phyloP scores from a whole-genome alignment of 345 rosid genomes.

The Arabidopsis arenosa region DNA sequence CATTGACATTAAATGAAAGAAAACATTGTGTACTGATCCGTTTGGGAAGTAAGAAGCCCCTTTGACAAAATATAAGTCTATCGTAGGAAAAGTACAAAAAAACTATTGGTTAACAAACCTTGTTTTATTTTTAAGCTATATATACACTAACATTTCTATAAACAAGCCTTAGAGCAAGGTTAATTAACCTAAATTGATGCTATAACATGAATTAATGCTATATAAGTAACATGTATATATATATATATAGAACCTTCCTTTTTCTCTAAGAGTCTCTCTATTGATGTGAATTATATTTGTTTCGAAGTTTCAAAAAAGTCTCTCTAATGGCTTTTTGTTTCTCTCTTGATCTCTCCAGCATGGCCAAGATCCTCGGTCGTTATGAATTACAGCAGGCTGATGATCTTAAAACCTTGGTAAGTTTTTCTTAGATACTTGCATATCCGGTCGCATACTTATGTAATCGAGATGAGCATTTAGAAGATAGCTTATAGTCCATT shows the following conservation, averaged over 20 bases:
- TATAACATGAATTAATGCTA: background rate
- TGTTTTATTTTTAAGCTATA: background rate
- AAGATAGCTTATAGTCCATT: background rate
- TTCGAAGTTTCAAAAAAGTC: background rate
- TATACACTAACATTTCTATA: background rate
- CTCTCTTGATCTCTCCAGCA: conserved; percentile 26
- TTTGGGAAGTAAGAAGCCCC: too few relatives aligned
- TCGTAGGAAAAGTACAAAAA: background rate
- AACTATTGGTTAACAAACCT: background rate
- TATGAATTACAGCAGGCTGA: conserved; percentile 21
- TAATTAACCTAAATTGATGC: background rate
- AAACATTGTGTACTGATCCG: background rate
- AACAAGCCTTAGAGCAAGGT: background rate
- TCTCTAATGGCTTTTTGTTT: background rate
- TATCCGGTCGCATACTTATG: background rate
- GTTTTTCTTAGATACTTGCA: conserved; percentile 5
- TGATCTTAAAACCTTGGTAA: conserved; percentile 30
- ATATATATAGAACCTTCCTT: background rate
- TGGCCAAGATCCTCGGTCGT: conserved; percentile 24
- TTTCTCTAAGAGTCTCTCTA: background rate
- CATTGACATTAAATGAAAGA: background rate
- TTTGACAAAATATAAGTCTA: background rate
- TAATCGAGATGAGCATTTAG: background rate
- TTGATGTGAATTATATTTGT: background rate
- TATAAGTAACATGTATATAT: background rate